Conservation (phyloP, 768 basidiomycete species). For the Lactarius trivialis region DNA sequence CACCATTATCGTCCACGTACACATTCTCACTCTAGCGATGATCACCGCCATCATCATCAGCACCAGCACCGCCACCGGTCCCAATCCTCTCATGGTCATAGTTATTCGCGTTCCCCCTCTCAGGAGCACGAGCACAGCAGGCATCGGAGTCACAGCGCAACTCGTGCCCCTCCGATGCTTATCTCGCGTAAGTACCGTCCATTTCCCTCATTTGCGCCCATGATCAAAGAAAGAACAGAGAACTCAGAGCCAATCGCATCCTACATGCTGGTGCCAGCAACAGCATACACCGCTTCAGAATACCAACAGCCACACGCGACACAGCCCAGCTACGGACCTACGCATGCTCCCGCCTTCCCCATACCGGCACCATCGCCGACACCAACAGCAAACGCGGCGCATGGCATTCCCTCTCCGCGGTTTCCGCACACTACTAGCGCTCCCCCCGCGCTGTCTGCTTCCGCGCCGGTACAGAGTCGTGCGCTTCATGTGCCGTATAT, state of each 20-base stretch:
- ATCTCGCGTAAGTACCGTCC: constrained; percentile 1
- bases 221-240: neutral
- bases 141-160: constrained; percentile 2
- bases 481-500: neutral
- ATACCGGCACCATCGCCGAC: neutral
- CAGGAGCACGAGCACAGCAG: constrained; percentile 1
- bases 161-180: constrained; percentile 8
- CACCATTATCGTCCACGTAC: constrained; percentile 26
- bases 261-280: neutral
- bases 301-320: constrained; percentile 1
- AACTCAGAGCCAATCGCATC: constrained; percentile 9
- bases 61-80: neutral
- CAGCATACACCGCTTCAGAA: neutral
- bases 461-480: constrained; percentile 1
- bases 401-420: neutral
- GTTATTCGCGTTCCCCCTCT: constrained; percentile 8
- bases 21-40: constrained; percentile 16
- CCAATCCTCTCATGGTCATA: neutral
- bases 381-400: neutral
- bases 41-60: neutral
- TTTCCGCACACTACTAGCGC: neutral
- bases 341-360: neutral
- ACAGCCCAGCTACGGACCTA: neutral
- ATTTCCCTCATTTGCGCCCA: neutral
- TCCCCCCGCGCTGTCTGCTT: neutral